Percentiles rank a stretch among this genome's conserved stretches.
phyloP scores from a whole-genome alignment of 345 rosid genomes.

The Lumnitzera racemosa region DNA sequence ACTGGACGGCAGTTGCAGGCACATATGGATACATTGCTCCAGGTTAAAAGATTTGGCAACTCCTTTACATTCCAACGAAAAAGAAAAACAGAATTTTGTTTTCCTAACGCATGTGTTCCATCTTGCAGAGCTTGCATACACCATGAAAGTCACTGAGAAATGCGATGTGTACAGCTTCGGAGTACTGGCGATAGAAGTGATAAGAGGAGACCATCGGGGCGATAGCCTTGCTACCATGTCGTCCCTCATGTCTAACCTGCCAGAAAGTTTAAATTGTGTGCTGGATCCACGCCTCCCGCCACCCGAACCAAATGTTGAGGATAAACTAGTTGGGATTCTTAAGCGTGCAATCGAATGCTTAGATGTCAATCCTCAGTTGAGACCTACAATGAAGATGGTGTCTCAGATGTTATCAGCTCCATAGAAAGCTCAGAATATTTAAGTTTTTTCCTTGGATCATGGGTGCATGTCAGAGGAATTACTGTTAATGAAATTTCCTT shows the following conservation, averaged over 20 bases:
- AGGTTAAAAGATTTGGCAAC: neutral
- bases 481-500: too few relatives aligned
- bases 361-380: constrained; percentile 12
- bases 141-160: constrained; percentile 9
- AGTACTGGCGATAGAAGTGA: constrained; percentile 9
- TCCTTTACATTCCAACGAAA: too few relatives aligned
- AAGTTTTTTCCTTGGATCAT: too few relatives aligned
- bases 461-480: too few relatives aligned
- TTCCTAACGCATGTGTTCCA: too few relatives aligned
- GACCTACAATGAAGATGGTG: constrained; percentile 25
- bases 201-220: constrained; percentile 8
- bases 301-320: constrained; percentile 15
- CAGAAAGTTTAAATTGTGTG: neutral
- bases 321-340: constrained; percentile 1
- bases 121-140: constrained; percentile 9
- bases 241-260: neutral
- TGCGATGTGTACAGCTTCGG: constrained; percentile 14
- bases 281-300: constrained; percentile 13
- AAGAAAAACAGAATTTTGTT: too few relatives aligned
- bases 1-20: constrained; percentile 10
- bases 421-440: too few relatives aligned
- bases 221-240: constrained; percentile 1
- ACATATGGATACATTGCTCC: constrained; percentile 16
- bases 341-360: constrained; percentile 13
- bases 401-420: constrained; percentile 2